Evolutionary conservation across 2,329 filamentous ascomycete species (phyloP), one percentile per base, ranked within the genome.

Genomic region (Drechslerella coelobrocha): DNA sequence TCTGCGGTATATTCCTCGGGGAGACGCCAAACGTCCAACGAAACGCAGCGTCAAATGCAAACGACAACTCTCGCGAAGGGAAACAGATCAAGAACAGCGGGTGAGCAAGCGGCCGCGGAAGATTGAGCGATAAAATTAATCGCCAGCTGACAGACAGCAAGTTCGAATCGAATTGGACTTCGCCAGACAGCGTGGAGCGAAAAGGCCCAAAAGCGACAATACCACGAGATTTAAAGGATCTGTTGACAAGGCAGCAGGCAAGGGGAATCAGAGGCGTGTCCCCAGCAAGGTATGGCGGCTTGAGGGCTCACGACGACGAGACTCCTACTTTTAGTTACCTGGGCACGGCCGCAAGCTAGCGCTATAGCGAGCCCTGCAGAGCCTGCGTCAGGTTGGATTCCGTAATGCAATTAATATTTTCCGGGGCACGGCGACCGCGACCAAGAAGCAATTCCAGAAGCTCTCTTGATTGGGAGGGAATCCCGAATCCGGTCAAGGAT

Each of bases 401-500:
- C 17, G 41, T 21, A 39, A 39, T 39, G 34, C 34, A 39, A 45
- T 54, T 41, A 47, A 57, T 61, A 62, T 59, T 62, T 62, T 71
- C 66, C 66, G 59, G 66, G 59, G 66, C 66, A 62, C 48, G 66
- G 51, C 37, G 50, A 34, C 50, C 56, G 53, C 48, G 39, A 57
- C 41, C 29, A 52, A 37, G 26, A 23, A 47, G 37, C 26, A 56
- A 60, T 71, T 71, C 66, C 66, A 71, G 66, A 71, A 71, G 51
- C 41, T 41, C 47, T 34, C 63, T 68, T 39, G 34, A 39, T 39
- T 39, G 34, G 34, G 34, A 39, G 34, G 50, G 55, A 57, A 52
- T 31, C 45, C 45, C 51, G 56, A 59, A 37, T 37, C 41, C 17
- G 45, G 52, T 59, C 59, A 71, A 71, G 66, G 66, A 71, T 71